Base-by-base conservation (phyloP, 768 basidiomycete species). In the Tubosaeta sp. region DNA sequence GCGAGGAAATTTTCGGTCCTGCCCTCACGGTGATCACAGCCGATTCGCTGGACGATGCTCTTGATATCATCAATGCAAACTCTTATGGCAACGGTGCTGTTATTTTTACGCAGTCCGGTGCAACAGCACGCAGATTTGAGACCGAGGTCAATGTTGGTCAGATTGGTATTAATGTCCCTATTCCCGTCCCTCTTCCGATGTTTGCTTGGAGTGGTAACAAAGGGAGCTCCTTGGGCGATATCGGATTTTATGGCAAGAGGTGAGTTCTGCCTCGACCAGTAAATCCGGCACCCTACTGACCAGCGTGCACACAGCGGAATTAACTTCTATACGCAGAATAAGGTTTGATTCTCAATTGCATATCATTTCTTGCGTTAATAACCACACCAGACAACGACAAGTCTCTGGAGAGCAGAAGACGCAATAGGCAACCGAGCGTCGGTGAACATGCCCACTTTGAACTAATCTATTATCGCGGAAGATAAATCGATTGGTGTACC, bases 151-250 rank as follows among this genome's bases (percentile, higher is more conserved):
- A 97, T 58, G 85, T 92, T 48, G 94, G 94, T 22, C 93, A 91
- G 70, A 82, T 99, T 63, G 95, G 95, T 41, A 83, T 97, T 68
- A 97, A 95, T 65, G 86, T 94, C 9, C 89, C 91, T 4, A 92
- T 92, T 46, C 90, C 93, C 13, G 95, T 99, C 6, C 95, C 95
- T 42, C 72, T 88, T 29, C 88, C 88, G 14, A 95, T 97, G 90
- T 97, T 97, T 74, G 82, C 91, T 27, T 95, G 92, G 92, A 92
- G 89, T 61, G 95, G 97, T 26, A 95, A 94, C 74, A 95, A 94
- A 77, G 85, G 75, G 37, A 91, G 88, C 61, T 83, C 83, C 61
- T 71, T 94, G 50, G 93, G 93, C 22, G 91, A 95, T 64, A 81
- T 92, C 42, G 85, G 86, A 5, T 95, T 97, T 74, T 97, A 97